Evolutionary conservation across 352 stramenopile genomes (phyloP).

Genomic region (Phytophthora melonis): DNA sequence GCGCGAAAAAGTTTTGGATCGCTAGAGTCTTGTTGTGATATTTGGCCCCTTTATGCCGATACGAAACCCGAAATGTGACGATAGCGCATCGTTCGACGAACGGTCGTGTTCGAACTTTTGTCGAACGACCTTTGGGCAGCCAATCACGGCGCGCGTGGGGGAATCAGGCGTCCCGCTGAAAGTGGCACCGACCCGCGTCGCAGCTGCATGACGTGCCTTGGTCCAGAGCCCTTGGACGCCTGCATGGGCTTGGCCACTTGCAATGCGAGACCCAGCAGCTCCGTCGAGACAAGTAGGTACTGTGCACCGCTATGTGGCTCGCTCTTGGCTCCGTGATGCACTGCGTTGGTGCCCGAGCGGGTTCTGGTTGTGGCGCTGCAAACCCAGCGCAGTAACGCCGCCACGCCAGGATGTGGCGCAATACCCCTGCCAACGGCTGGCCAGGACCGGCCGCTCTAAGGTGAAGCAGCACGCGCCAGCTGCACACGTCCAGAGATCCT

Average conservation of each 20-base stretch:
- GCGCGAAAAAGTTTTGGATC: background rate
- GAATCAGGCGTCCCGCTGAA: background rate
- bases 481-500: background rate
- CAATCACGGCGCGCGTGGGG: background rate
- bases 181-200: background rate
- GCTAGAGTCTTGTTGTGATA: background rate
- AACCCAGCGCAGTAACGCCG: conserved; percentile 10
- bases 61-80: background rate
- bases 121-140: conserved; percentile 29
- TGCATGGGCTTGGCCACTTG: background rate
- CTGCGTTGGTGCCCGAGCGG: background rate
- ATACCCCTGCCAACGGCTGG: conserved; percentile 11
- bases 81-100: conserved; percentile 19
- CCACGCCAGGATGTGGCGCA: conserved; percentile 24
- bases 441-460: conserved; percentile 12
- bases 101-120: conserved; percentile 34
- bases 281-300: background rate
- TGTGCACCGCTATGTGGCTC: conserved; percentile 1
- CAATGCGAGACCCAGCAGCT: background rate
- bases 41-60: background rate
- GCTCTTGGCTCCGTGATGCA: background rate
- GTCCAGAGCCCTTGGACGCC: background rate
- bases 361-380: background rate
- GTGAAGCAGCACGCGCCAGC: conserved; percentile 6
- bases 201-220: background rate